Base-by-base conservation (phyloP, 768 basidiomycete species). In the Rhodotorula paludigena region DNA sequence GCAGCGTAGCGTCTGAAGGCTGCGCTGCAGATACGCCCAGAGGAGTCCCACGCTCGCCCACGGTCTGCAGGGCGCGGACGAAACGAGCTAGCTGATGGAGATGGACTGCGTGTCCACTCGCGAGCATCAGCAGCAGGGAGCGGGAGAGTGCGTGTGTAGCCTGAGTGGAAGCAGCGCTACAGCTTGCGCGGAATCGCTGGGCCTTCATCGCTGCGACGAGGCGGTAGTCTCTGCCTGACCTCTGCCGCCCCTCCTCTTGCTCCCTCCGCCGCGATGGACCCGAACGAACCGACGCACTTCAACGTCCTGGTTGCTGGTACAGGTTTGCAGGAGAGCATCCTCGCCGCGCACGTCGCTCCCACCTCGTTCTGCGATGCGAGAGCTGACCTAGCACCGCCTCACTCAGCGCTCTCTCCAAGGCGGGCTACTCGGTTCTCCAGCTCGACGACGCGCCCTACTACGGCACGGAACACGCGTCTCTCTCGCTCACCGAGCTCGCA, bases 391-490 rank as follows among this genome's bases (percentile, higher is more conserved):
- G 47, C 59, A 25, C 18, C 32, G 11, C 18, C 36, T 9, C 36
- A 9, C 33, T 35, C 72, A 97, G 93, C 48, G 87, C 93, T 0
- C 84, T 98, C 51, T 86, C 93, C 1, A 92, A 91, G 78, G 85
- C 89, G 56, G 91, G 92, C 51, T 86, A 88, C 78, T 88, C 84
- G 67, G 86, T 97, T 35, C 89, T 89, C 0, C 94, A 98, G 72
- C 79, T 97, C 69, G 94, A 98, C 77, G 78, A 82, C 25, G 89
- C 92, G 71, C 77, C 84, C 1, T 89, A 91, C 77, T 98, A 98
- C 74, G 94, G 93, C 52, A 87, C 83, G 21, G 81, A 86, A 54
- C 85, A 92, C 77, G 91, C 93, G 1, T 88, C 86, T 33, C 77
- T 97, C 35, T 86, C 88, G 0, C 80, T 93, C 2, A 85, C 89